phyloP scores from a whole-genome alignment of 192 early-diverging fungal species.

The Rhizophagus clarus region DNA sequence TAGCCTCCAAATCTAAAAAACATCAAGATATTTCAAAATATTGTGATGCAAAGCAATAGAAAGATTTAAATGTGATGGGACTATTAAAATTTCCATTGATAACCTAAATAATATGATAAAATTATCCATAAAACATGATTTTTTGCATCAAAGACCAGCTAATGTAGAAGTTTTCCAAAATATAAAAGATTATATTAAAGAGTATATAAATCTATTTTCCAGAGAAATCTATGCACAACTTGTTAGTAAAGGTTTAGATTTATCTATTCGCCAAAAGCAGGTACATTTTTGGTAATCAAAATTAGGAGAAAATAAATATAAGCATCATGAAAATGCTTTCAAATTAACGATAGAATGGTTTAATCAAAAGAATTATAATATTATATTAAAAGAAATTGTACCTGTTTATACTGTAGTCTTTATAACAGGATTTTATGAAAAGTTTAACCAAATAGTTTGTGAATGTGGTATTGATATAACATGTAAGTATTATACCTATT shows the following conservation, averaged over 20 bases:
- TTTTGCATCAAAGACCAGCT: background rate
- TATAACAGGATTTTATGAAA: background rate
- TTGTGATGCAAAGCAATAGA: no score
- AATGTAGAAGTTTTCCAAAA: background rate
- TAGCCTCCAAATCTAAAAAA: no score
- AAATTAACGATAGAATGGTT: background rate
- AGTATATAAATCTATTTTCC: background rate
- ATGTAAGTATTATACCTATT: background rate
- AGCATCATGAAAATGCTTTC: background rate
- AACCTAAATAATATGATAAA: no score
- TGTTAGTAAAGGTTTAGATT: background rate
- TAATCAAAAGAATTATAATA: background rate
- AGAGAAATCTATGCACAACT: constrained; percentile 16
- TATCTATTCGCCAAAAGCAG: constrained; percentile 11
- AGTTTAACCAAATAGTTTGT: background rate
- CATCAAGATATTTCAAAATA: no score
- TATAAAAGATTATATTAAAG: constrained; percentile 14
- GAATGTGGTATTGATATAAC: background rate
- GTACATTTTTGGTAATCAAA: constrained; percentile 11
- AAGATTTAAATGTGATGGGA: no score
- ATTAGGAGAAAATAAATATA: background rate
- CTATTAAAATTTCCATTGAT: no score
- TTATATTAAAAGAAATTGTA: background rate
- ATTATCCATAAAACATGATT: no score
- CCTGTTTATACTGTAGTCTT: background rate